Evolutionary conservation across 2,329 filamentous ascomycete species (phyloP), one percentile per base, ranked within the genome.

Genomic region (Sporothrix euskadiensis): DNA sequence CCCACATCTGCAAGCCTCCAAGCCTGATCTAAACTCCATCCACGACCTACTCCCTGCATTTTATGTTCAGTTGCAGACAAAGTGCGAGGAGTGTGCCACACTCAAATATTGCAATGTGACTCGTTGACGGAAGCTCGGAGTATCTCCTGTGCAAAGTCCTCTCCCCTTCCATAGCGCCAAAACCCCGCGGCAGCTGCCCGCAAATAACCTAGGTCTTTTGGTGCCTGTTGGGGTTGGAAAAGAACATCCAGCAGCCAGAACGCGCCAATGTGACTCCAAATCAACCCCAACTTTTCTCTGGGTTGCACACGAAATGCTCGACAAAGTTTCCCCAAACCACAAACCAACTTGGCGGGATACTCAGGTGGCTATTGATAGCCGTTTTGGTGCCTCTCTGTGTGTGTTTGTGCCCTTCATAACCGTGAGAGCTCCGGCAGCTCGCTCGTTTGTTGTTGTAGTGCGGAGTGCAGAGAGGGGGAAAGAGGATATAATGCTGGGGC

Each of bases 331-430:
- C 16, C 32, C 32, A 41, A 9, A 4, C 9, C 59, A 35, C 35
- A 63, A 63, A 63, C 16, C 8, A 5, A 22, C 30, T 66, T 47
- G n/a, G 41, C 19, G 26, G 41, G 41, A 68, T 49, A 49, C 12
- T 32, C 22, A 10, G 41, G n/a, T 68, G 63, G 63, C 63, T 68
- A 68, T 49, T 49, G 44, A 49, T 68, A 68, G 44, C 44, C 44
- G 63, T 52, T 32, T 49, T 35, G 35, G 35, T 35, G 35, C 35
- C 35, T 35, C 5, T 8, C 3, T 35, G 35, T 35, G 35, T 35
- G 5, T 3, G 35, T 4, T 14, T 44, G 35, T 22, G 35, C 35
- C n/a, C 14, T 9, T 12, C 47, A 65, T 35, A 65, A 8, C 39
- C 39, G 39, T 26, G 14, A 35, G 16, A 56, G 22, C 9, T 56